Evolutionary conservation across 2,329 filamentous ascomycete species (phyloP), one percentile per base, ranked within the genome.

Genomic region (Aureobasidium sp.): DNA sequence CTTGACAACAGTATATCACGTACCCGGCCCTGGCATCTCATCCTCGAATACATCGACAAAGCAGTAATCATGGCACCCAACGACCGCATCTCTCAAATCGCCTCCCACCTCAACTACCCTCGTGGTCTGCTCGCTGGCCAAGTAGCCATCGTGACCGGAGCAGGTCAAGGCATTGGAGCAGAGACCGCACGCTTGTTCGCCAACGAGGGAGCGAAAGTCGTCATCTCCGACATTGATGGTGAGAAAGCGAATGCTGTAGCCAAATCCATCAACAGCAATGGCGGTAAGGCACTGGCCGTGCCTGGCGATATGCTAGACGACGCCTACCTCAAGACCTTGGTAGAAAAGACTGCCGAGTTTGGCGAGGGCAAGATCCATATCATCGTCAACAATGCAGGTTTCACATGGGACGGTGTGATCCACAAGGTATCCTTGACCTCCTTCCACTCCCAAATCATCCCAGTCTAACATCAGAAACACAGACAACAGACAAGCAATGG

Each of bases 321-420:
- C 51, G 77, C 79, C 23, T 93, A 94, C 75, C 82, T 92, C 71
- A 80, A 84, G 64, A 77, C 80, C 10, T 82, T 96, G n/a, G 85
- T 96, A 29, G 80, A 86, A 71, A 84, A 86, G 70, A 82, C 90
- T 0, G 91, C 89, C 1, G 87, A 87, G 52, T 95, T 96, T 71
- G 91, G 91, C 63, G 79, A 82, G 66, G 91, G 90, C 70, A 95
- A 95, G 80, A 91, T 96, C 65, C 88, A 96, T 74, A 88, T 94
- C 72, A 87, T 96, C 62, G 89, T 96, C 64, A 95, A 96, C 76
- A 96, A 96, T 73, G 91, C 91, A 0, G 91, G 90, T 46, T 95
- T 90, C 76, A 96, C 91, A 0, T 96, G 91, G 90, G 91, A 96
- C 74, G 91, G 88, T 7, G 90, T 95, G 42, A 91, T 95, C 67